Evolutionary conservation across 1,139 yeast species (phyloP).

Genomic region (Suhomyces bokatorum): DNA sequence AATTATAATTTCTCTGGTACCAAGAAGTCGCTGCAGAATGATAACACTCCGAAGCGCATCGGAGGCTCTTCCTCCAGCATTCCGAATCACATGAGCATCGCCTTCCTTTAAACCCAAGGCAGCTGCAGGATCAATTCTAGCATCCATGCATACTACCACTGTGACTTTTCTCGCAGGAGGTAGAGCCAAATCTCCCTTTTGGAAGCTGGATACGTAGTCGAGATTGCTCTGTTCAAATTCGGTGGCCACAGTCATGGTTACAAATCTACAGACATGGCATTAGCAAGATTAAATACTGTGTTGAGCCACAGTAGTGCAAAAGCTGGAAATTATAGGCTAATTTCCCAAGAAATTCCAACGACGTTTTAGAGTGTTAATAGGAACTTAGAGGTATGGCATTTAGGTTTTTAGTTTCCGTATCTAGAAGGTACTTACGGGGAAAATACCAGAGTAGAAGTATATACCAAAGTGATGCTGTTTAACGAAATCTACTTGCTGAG

Average conservation of each 20-base stretch:
- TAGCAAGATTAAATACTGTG: neutral
- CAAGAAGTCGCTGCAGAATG: conserved; percentile 37
- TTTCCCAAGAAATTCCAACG: no score
- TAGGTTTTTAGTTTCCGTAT: no score
- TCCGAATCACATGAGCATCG: conserved; percentile 47
- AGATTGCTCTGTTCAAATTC: conserved; percentile 27
- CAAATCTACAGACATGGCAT: neutral
- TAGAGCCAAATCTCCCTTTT: conserved; percentile 29
- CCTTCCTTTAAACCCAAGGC: conserved; percentile 43
- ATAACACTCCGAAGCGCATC: conserved; percentile 43
- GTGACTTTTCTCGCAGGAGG: conserved; percentile 41
- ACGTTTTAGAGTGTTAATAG: no score
- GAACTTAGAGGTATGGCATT: no score
- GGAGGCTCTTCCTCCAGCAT: conserved; percentile 46
- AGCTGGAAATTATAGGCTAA: no score
- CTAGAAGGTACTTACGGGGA: no score
- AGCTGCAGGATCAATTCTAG: conserved; percentile 44
- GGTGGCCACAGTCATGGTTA: conserved; percentile 24
- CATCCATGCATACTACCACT: conserved; percentile 47
- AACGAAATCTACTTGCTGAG: no score
- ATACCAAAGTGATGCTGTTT: no score
- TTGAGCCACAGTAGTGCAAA: neutral
- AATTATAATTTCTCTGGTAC: conserved; percentile 41
- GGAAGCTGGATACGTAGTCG: conserved; percentile 22
- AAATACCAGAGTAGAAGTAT: no score